Evolutionary conservation across 305 asterid species (phyloP).

Genomic region (Ajuga reptans): DNA sequence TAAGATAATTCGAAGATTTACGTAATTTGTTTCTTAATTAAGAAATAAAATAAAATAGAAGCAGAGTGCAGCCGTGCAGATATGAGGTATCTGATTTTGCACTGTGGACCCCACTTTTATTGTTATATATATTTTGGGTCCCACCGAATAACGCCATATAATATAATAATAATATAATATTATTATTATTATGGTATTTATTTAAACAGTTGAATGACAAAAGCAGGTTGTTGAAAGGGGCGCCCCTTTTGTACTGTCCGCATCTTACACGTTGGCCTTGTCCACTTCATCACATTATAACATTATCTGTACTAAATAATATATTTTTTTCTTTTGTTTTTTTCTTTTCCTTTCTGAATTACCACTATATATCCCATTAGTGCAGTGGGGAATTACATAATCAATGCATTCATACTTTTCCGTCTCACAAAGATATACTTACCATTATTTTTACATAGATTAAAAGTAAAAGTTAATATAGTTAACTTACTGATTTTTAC

Average conservation of each 20-base stretch:
- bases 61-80: background rate
- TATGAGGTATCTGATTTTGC: background rate
- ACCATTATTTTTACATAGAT: too few relatives aligned
- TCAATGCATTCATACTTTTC: too few relatives aligned
- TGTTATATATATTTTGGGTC: constrained; percentile 7
- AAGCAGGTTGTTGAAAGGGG: constrained; percentile 29
- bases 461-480: too few relatives aligned
- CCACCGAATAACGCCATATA: background rate
- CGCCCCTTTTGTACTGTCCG: constrained; percentile 20
- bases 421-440: too few relatives aligned
- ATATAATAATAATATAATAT: too few relatives aligned
- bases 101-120: background rate
- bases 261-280: background rate
- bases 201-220: constrained; percentile 11
- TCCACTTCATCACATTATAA: background rate
- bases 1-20: too few relatives aligned
- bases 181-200: too few relatives aligned
- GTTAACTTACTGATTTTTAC: too few relatives aligned
- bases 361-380: too few relatives aligned
- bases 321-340: background rate
- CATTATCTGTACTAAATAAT: background rate
- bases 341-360: background rate
- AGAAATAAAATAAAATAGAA: background rate
- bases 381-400: too few relatives aligned
- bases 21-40: background rate